Evolutionary conservation across 1,284 basidiomycete species (phyloP), one percentile per base, ranked within the genome.

Genomic region (Chalciporus sp.): DNA sequence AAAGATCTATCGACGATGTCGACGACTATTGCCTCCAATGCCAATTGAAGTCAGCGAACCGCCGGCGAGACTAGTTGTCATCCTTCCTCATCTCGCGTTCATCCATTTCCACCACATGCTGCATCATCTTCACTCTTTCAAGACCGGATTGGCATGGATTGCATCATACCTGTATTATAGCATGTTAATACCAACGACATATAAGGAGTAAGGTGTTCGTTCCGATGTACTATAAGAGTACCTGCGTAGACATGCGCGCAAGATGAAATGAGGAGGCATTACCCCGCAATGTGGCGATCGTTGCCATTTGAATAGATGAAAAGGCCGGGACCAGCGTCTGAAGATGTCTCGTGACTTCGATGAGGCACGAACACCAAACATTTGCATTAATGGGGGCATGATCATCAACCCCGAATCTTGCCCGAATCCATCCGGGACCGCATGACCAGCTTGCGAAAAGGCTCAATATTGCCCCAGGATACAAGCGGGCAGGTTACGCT

Each of bases 21-120:
- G 76, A 84, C 59, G 82, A 85, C 33, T 82, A 67, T 56, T 85
- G 83, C 60, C 79, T 74, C 51, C 76, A 76, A 47, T 84, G 82
- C 62, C 74, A 76, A 26, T 72, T 77, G 23, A 23, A 23, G 61
- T 76, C 80, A 23, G 71, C 72, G 67, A 73, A 64, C 49, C 69
- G 70, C 47, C 71, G 63, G 46, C 64, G 45, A 17, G 62, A 49
- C 69, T 39, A 28, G 51, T 39, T 26, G 9, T 37, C 35, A 37
- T 17, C 35, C 5, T 23, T 8, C 31, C 19, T 44, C 48, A 41
- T 51, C 8, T 42, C 44, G 31, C 28, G 6, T 6, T 17, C n/a
- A 16, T 35, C 19, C 16, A 20, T 27, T 28, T 26, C n/a, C 35
- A 27, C 17, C 29, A 23, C 29, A 27, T 31, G 8, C 37, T 27